Evolutionary conservation across 805 yeast genomes (phyloP), one percentile per base, ranked within the genome.

Genomic region (Nakazawaea siamensis): DNA sequence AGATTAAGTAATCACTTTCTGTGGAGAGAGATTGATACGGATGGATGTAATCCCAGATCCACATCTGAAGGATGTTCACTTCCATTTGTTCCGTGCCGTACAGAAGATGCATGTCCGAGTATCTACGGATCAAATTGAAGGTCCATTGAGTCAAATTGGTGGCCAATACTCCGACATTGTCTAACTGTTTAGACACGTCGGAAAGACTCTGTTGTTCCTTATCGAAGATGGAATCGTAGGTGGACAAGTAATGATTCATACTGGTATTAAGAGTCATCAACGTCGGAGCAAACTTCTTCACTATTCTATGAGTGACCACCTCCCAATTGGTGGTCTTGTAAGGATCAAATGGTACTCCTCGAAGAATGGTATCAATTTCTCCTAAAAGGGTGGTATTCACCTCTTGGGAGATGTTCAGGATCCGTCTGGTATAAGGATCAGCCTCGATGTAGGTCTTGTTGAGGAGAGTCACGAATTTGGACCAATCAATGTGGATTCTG

Each of bases 301-400:
- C 64, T n/a, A 76, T 65, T 23, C 55, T 61, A 31, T 61, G 63
- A 0, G 77, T 66, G 3, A 66, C 54, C n/a, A 52, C 40, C 44
- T 68, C 76, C 84, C 85, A 77, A 46, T 77, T 52, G 0, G 70
- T 73, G 10, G 70, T 62, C 5, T 46, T 25, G 26, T 50, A 52
- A 4, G 74, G 70, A 36, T 63, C 54, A 16, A 57, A 60, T 2
- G 58, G 61, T 0, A 50, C 27, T 14, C 41, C 24, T 9, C 65
- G 42, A 8, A 48, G 42, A 5, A 37, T n/a, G 0, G 30, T 14
- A 21, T 54, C 65, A 17, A 75, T 42, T 7, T 58, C 62, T 4
- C 37, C 25, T 3, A 66, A 44, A 11, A 75, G 46, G 2, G 55
- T 56, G 1, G 46, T 43, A 39, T 62, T 64, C 11, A 58, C 29